Evolutionary conservation across 768 basidiomycete genomes (phyloP).

Genomic region (Chalciporus pseudorubinellus): DNA sequence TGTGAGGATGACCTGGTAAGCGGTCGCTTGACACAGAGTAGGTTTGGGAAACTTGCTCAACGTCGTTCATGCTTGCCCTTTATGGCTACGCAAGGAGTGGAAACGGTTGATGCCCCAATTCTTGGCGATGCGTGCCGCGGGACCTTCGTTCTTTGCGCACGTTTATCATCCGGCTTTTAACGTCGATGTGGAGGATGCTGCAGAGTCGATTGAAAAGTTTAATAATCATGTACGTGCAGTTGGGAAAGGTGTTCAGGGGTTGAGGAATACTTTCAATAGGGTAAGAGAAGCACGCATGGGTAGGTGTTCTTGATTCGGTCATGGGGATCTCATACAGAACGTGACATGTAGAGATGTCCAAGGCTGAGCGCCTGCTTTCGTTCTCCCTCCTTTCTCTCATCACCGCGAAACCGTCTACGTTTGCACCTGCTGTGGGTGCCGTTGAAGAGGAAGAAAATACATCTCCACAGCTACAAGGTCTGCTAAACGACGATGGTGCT

Average conservation of each 20-base stretch:
- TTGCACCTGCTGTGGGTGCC: conserved; percentile 45
- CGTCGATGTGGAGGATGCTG: conserved; percentile 70
- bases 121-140: conserved; percentile 61
- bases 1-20: conserved; percentile 74
- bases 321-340: background rate
- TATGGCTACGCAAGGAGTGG: conserved; percentile 57
- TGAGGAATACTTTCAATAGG: conserved; percentile 60
- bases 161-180: conserved; percentile 88
- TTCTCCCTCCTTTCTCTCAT: conserved; percentile 74
- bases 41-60: background rate
- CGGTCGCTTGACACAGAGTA: conserved; percentile 8
- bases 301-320: conserved; percentile 28
- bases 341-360: conserved; percentile 64
- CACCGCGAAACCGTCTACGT: conserved; percentile 60
- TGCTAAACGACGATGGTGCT: conserved; percentile 69
- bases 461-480: conserved; percentile 45
- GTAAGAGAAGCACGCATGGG: conserved; percentile 69
- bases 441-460: conserved; percentile 47
- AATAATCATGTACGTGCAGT: conserved; percentile 63
- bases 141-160: conserved; percentile 71
- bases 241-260: conserved; percentile 63
- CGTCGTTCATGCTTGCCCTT: background rate
- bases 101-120: conserved; percentile 59
- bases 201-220: conserved; percentile 58
- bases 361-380: conserved; percentile 69